These are phyloP conservation scores for Globisporangium spinosum DNA, from an alignment of 352 stramenopile species.

Conservation along the genomic window DNA sequence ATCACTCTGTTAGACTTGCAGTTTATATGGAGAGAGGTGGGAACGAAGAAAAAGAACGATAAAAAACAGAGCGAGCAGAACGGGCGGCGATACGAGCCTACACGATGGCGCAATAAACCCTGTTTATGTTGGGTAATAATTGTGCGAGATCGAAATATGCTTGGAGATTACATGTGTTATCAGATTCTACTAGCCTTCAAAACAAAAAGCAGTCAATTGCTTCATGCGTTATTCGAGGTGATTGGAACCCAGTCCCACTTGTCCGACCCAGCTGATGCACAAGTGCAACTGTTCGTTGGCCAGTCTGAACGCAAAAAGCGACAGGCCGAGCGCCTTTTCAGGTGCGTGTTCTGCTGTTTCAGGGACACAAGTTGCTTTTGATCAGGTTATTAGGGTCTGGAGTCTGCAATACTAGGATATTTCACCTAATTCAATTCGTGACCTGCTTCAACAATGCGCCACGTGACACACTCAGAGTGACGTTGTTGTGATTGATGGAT, in stretches of 20 bases:
- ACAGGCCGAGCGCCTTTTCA: too few species aligned
- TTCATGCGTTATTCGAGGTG: not conserved
- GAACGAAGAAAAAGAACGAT: not conserved
- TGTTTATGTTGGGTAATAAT: not conserved
- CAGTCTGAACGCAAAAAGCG: not conserved
- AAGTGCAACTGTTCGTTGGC: not conserved
- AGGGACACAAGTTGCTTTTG: too few species aligned
- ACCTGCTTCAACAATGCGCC: too few species aligned
- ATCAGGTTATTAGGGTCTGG: too few species aligned
- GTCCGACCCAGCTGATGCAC: not conserved
- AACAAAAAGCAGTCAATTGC: not conserved
- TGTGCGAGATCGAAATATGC: not conserved
- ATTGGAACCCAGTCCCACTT: not conserved
- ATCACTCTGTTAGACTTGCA: not conserved
- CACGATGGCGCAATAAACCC: not conserved
- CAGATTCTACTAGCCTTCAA: not conserved
- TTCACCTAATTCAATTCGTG: too few species aligned
- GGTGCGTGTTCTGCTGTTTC: too few species aligned
- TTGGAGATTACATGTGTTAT: not conserved
- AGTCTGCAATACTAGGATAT: too few species aligned
- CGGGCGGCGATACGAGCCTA: too few species aligned
- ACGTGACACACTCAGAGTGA: too few species aligned
- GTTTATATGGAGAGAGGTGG: not conserved
- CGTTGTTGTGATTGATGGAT: too few species aligned
- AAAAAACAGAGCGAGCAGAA: too few species aligned